phyloP scores from a whole-genome alignment of 1,139 yeast genomes.

The Taphrina pruni region DNA sequence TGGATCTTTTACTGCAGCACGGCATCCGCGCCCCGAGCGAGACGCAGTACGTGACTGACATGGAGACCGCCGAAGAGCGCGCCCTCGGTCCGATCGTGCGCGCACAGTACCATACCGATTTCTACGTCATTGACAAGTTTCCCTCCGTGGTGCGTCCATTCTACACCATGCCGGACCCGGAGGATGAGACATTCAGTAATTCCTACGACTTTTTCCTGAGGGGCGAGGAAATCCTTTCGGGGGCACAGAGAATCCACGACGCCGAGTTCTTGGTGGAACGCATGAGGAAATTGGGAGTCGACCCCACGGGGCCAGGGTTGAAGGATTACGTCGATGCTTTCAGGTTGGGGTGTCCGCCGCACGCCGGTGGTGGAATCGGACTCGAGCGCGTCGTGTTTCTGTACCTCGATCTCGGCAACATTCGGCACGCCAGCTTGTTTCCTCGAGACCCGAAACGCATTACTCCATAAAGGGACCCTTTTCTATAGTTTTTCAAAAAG shows the following conservation, averaged over 20 bases:
- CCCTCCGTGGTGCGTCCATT: slow-evolving; percentile 96
- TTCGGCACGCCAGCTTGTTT: slow-evolving; percentile 95
- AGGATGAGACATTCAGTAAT: slow-evolving; percentile 62
- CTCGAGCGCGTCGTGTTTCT: slow-evolving; percentile 98
- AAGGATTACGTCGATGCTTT: slow-evolving; percentile 91
- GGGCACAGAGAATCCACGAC: slow-evolving; percentile 99
- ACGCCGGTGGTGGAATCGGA: slow-evolving; percentile 99
- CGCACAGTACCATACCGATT: slow-evolving; percentile 94
- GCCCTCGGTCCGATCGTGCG: slow-evolving; percentile 87
- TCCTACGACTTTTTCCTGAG: slow-evolving; percentile 99
- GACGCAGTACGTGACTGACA: slow-evolving; percentile 56
- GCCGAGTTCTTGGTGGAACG: slow-evolving; percentile 79
- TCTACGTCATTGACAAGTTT: slow-evolving; percentile 96
- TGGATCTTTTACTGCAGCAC: slow-evolving; percentile 78
- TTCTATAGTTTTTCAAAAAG: not conserved
- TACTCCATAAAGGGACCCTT: slow-evolving; percentile 60
- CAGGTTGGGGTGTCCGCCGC: slow-evolving; percentile 95
- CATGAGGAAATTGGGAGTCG: slow-evolving; percentile 81
- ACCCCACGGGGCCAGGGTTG: slow-evolving; percentile 79
- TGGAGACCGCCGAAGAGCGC: slow-evolving; percentile 92
- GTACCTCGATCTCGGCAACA: slow-evolving; percentile 92
- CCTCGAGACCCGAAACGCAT: slow-evolving; percentile 98
- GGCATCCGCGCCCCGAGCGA: slow-evolving; percentile 57
- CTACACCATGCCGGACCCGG: slow-evolving; percentile 98
- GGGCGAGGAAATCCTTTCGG: slow-evolving; percentile 97